Conservation (phyloP, 108 stramenopile genomes). For the Cylindrotheca fusiformis region DNA sequence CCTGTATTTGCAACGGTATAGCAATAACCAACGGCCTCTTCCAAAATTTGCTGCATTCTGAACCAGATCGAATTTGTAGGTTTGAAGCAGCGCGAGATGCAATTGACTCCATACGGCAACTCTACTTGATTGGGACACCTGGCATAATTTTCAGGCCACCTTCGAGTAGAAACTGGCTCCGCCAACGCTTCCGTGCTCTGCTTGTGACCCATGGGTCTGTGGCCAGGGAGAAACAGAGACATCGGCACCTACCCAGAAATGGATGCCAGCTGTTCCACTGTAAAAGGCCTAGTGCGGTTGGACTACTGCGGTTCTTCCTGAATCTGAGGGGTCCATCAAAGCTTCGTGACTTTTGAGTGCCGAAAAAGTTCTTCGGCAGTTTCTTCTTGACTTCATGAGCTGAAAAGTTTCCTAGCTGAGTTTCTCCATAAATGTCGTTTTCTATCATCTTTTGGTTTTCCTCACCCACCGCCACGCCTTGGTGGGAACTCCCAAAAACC, state of each 20-base stretch:
- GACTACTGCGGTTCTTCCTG: neutral
- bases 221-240: conserved; percentile 43
- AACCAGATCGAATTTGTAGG: conserved; percentile 46
- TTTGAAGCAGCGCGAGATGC: conserved; percentile 63
- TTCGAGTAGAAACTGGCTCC: conserved; percentile 43
- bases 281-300: conserved; percentile 35
- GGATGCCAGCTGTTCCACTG: conserved; percentile 22
- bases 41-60: conserved; percentile 44
- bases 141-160: conserved; percentile 48
- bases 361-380: conserved; percentile 27
- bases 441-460: conserved; percentile 31
- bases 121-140: conserved; percentile 45
- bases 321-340: neutral
- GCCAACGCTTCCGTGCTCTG: conserved; percentile 36
- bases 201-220: conserved; percentile 58
- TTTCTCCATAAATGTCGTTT: conserved; percentile 32
- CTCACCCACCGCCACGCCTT: conserved; percentile 67
- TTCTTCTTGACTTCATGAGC: conserved; percentile 37
- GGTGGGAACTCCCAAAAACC: conserved; percentile 36
- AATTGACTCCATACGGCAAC: conserved; percentile 47
- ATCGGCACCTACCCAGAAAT: conserved; percentile 54
- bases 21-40: conserved; percentile 64
- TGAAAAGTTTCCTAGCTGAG: conserved; percentile 41
- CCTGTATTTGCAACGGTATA: conserved; percentile 44
- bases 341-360: neutral